Conservation (phyloP, 1,284 basidiomycete genomes). For the Cryptococcus wingfieldii region DNA sequence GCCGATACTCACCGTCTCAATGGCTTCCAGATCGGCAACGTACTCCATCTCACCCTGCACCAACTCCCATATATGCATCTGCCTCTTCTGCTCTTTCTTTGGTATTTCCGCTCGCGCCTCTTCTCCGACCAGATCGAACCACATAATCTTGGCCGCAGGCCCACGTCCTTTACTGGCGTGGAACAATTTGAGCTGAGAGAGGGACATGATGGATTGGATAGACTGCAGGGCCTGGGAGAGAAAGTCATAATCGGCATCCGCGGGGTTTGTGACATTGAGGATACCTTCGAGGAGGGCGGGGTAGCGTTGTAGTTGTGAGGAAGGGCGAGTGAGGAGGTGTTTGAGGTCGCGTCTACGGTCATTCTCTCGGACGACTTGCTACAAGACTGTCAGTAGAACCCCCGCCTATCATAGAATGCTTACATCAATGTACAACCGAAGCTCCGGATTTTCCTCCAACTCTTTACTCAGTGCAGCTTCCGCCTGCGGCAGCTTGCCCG, state of each 20-base stretch:
- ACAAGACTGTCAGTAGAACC: constrained; percentile 14
- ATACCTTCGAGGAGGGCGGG: constrained; percentile 83
- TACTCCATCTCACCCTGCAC: constrained; percentile 96
- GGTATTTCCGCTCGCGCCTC: constrained; percentile 62
- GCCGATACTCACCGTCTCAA: constrained; percentile 61
- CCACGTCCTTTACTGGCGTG: constrained; percentile 79
- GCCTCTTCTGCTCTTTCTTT: constrained; percentile 75
- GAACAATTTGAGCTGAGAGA: constrained; percentile 76
- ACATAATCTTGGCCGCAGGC: constrained; percentile 67
- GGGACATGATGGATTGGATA: constrained; percentile 69
- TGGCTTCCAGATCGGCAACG: constrained; percentile 84
- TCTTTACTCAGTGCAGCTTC: constrained; percentile 84
- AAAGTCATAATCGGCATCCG: constrained; percentile 76
- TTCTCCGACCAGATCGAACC: constrained; percentile 76
- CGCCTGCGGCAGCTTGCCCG: constrained; percentile 77
- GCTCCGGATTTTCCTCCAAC: constrained; percentile 71
- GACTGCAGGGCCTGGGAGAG: constrained; percentile 68
- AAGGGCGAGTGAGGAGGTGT: constrained; percentile 78
- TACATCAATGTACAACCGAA: constrained; percentile 84
- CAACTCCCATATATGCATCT: constrained; percentile 91
- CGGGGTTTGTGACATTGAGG: constrained; percentile 67
- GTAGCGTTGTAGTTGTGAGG: constrained; percentile 85
- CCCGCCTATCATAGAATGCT: not conserved
- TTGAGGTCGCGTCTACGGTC: constrained; percentile 78
- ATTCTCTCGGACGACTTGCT: constrained; percentile 62